Conservation (phyloP, 2,329 filamentous ascomycete genomes). For the Parasarocladium wereldwijsianum region DNA sequence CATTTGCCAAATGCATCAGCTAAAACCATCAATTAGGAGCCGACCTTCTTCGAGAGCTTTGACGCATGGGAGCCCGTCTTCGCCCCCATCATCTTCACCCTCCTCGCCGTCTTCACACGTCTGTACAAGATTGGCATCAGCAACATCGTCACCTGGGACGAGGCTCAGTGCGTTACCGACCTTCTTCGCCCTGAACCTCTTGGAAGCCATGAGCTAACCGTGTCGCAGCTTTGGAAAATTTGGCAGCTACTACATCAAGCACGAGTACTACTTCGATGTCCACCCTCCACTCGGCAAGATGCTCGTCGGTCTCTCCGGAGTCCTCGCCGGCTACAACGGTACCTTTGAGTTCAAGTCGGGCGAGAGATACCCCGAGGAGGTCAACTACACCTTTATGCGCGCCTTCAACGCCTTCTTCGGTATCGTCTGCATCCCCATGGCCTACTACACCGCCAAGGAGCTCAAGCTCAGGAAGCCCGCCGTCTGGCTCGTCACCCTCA, state of each 20-base stretch:
- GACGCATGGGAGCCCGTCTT: slow-evolving; percentile 49
- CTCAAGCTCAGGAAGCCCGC: slow-evolving; percentile 73
- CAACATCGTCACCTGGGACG: slow-evolving; percentile 53
- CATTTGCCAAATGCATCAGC: no score
- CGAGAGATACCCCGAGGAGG: slow-evolving; percentile 81
- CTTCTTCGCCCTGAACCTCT: slow-evolving; percentile 2
- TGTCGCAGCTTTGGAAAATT: slow-evolving; percentile 75
- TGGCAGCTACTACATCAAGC: slow-evolving; percentile 96
- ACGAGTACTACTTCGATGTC: slow-evolving; percentile 92
- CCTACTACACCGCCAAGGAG: slow-evolving; percentile 89
- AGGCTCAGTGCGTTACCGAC: slow-evolving; percentile 40
- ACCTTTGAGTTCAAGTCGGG: slow-evolving; percentile 99
- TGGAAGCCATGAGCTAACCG: slow-evolving; percentile 6
- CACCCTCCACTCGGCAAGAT: slow-evolving; percentile 97
- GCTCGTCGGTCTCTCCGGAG: slow-evolving; percentile 90
- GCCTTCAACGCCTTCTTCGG: slow-evolving; percentile 94
- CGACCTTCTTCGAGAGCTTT: slow-evolving; percentile 47
- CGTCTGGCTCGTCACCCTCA: slow-evolving; percentile 89
- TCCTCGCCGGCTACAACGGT: slow-evolving; percentile 94
- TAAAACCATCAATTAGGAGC: slow-evolving; percentile 21
- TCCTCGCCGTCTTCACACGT: slow-evolving; percentile 50
- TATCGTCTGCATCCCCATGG: slow-evolving; percentile 79
- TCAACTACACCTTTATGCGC: slow-evolving; percentile 98
- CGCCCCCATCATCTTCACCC: slow-evolving; percentile 45
- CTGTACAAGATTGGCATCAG: slow-evolving; percentile 57